Evolutionary conservation across 805 yeast genomes (phyloP), one percentile per base, ranked within the genome.

Genomic region (Candida alai): DNA sequence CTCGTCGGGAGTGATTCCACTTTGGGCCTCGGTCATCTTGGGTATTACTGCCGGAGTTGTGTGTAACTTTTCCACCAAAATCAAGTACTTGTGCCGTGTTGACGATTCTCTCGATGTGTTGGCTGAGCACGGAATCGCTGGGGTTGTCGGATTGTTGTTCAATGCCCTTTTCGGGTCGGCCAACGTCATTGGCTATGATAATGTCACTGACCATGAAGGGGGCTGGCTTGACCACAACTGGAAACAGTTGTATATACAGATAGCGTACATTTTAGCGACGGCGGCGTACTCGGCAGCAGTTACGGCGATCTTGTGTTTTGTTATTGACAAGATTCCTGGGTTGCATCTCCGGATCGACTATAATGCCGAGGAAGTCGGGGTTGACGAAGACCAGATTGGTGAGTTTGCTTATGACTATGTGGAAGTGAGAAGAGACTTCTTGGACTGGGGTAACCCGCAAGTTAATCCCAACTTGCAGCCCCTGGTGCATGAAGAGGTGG

Each of bases 71-170:
- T 68, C 95, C 37, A 90, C 97, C 30, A 84, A 87, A 51, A 64
- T 90, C 56, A 90, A 90, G 62, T 85, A 83, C 54, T 62, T 85
- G 43, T 64, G 84, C 30, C 73, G 74, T 39, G 88, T 90, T 33
- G 97, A 93, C 58, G 98, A 90, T 63, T 80, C 96, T 2, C 66
- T 93, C 48, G 97, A 93, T 81, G 79, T 88, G 33, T 73, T 90
- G 56, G 97, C 97, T n/a, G 97, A 90, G 76, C 98, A 90, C 80
- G 97, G 96, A 32, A 73, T 90, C 48, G 97, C 97, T 0, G 98
- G 98, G 20, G 73, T 89, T 30, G 72, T 90, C 29, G 97, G 98
- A 0, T 69, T 89, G 30, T 38, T 90, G n/a, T 88, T 87, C 65
- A 88, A 87, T 54, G 96, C 85, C 0, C 54, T 90, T 1, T 89